Conservation (phyloP, 257 asterid genomes). For the Nicotiana otophora region DNA sequence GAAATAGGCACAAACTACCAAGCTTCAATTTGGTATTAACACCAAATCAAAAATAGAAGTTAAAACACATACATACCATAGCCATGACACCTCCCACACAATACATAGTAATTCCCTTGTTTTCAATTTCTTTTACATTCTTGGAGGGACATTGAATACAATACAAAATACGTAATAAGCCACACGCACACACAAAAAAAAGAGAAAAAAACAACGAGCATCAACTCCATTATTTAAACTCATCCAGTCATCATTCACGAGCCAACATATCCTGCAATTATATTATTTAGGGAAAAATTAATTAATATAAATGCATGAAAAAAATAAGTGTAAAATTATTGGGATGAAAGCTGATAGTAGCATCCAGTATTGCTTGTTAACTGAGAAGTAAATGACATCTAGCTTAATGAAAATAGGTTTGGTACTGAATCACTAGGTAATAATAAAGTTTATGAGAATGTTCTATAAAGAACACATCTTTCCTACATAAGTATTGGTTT, state of each 20-base stretch:
- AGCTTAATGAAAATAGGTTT: background rate
- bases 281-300: background rate
- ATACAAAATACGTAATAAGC: background rate
- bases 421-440: background rate
- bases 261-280: conserved; percentile 2
- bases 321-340: background rate
- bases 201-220: background rate
- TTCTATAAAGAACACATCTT: too few relatives aligned
- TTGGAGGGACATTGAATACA: background rate
- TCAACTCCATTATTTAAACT: background rate
- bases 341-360: background rate
- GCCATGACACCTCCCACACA: background rate
- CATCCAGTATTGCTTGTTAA: background rate
- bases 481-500: background rate
- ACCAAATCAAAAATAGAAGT: background rate
- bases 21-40: background rate
- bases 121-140: background rate
- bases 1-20: background rate
- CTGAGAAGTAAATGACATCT: background rate
- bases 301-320: background rate
- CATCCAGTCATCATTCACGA: background rate
- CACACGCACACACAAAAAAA: background rate
- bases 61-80: background rate
- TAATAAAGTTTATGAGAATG: background rate
- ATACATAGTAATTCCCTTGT: background rate